Evolutionary conservation across 83 land plant species (phyloP), one percentile per base, ranked within the genome.

Genomic region (Isoetes engelmannii): DNA sequence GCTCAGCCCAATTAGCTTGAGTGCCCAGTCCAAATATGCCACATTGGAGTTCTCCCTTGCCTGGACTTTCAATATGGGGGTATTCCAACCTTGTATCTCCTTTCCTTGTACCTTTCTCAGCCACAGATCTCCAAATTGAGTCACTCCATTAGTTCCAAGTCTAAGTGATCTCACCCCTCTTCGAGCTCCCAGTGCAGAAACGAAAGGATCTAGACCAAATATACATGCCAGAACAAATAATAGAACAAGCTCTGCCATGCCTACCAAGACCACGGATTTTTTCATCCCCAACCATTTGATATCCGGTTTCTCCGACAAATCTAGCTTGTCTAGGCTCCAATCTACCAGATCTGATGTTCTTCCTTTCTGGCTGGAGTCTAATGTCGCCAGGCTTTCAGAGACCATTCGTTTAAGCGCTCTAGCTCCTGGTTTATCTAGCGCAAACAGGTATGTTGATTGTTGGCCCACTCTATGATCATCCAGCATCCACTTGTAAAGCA

Each of bases 151-250:
- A n/a, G 45, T 18, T 20, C 68, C 68, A 15, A 65, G 68, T 28
- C 68, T 44, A 5, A 65, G 13, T 5, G 68, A 65, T 19, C 68
- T 65, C 45, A 45, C 50, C 5, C 50, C 68, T 19, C 68, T 65
- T 37, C 68, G 10, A 5, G 68, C 68, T n/a, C 68, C 68, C 5
- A 65, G 68, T 17, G 50, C 46, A 6, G 68, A 65, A 5, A 65
- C 68, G 45, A 65, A 65, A 7, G 68, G 68, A 45, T 65, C 68
- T 15, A 65, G 18, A 19, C 68, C 68, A 15, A 65, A 65, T 5
- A 65, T 51, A 4, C 15, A 18, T n/a, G 28, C 46, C 15, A 65
- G 50, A 5, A 65, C 8, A 5, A 65, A 4, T 51, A 65, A n/a
- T 7, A 65, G 45, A 5, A 65, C 50, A n/a, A 65, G 7, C 21